These are phyloP conservation scores for Annulohypoxylon nitens DNA, from an alignment of 495 filamentous ascomycete species.

Conservation along the genomic window DNA sequence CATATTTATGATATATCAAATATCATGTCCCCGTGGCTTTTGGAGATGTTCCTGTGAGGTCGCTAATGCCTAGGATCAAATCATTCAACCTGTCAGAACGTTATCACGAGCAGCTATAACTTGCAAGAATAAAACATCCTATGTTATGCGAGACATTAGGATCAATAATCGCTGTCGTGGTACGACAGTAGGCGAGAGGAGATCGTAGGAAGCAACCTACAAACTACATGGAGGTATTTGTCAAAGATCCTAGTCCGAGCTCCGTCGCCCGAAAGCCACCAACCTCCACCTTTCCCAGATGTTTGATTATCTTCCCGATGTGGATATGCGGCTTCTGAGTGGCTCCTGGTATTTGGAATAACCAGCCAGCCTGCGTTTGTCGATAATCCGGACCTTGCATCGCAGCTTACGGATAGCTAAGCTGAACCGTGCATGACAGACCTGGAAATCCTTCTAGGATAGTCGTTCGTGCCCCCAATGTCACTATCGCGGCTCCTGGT, in stretches of 20 bases:
- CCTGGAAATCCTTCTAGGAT: conserved; percentile 22
- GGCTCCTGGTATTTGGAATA: conserved; percentile 48
- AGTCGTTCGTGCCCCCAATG: conserved; percentile 2
- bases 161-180: conserved; percentile 22
- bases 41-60: not conserved
- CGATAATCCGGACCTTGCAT: conserved; percentile 21
- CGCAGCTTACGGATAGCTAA: conserved; percentile 16
- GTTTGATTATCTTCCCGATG: conserved; percentile 33
- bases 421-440: conserved; percentile 23
- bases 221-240: conserved; percentile 36
- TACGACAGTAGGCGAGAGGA: conserved; percentile 1
- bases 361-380: not conserved
- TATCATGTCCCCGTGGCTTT: not conserved
- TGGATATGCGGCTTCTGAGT: conserved; percentile 38
- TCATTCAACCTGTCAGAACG: conserved; percentile 11
- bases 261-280: conserved; percentile 39
- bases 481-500: not conserved
- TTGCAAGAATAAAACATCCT: not conserved
- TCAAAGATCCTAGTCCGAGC: conserved; percentile 45
- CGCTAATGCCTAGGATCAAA: not conserved
- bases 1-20: conserved; percentile 13
- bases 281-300: conserved; percentile 23
- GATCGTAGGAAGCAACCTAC: conserved; percentile 6
- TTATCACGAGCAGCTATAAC: not conserved
- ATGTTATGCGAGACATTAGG: conserved; percentile 27